Evolutionary conservation across 768 basidiomycete genomes (phyloP).

Genomic region (Cystobasidium tubakii): DNA sequence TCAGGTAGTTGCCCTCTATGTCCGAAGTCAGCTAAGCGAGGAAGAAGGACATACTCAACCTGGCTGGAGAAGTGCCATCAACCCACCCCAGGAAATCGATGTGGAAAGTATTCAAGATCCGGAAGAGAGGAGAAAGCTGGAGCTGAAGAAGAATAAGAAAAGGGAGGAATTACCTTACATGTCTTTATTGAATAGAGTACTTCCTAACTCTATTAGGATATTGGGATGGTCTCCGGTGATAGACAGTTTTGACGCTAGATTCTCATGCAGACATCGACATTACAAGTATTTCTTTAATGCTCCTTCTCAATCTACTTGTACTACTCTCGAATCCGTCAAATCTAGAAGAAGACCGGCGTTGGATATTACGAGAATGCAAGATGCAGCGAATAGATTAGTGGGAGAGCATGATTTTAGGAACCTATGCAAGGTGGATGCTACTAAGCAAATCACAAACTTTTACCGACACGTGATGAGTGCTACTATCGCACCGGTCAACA

Average conservation of each 20-base stretch:
- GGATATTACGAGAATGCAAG: conserved; percentile 67
- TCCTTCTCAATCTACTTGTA: conserved; percentile 6
- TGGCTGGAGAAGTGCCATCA: background rate
- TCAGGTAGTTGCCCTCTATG: conserved; percentile 87
- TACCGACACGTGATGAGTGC: conserved; percentile 63
- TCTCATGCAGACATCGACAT: conserved; percentile 76
- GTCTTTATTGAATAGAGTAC: conserved; percentile 71
- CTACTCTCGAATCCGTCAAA: background rate
- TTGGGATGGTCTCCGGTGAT: conserved; percentile 89
- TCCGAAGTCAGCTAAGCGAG: conserved; percentile 61
- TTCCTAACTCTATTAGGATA: conserved; percentile 82
- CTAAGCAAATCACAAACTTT: conserved; percentile 82
- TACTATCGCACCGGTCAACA: conserved; percentile 55
- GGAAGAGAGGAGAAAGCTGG: background rate
- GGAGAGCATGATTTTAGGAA: conserved; percentile 96
- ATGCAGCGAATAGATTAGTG: conserved; percentile 64
- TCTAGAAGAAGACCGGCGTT: conserved; percentile 49
- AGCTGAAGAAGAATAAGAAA: background rate
- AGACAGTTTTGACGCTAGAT: conserved; percentile 74
- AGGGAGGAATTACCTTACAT: conserved; percentile 66
- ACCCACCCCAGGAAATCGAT: background rate
- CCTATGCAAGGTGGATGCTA: conserved; percentile 83
- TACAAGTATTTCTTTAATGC: conserved; percentile 94
- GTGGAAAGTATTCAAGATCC: background rate
- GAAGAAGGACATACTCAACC: background rate